Evolutionary conservation across 2,329 filamentous ascomycete genomes (phyloP).

Genomic region (Diaporthe sp.): DNA sequence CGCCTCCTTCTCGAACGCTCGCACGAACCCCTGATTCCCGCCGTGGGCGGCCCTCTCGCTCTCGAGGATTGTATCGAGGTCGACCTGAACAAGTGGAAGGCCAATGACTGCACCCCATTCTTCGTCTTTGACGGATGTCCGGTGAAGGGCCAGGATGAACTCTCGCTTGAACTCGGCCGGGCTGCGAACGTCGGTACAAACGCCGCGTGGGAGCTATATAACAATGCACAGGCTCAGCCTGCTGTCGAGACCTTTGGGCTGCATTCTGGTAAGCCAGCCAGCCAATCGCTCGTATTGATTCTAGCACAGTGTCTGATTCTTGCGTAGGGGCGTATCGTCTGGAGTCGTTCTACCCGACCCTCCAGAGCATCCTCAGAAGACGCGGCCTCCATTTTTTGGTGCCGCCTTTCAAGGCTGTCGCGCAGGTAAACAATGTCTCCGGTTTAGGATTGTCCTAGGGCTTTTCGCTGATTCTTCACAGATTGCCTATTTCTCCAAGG

Average conservation of each 20-base stretch:
- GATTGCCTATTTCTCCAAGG: slow-evolving; percentile 77
- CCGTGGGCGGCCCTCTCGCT: slow-evolving; percentile 89
- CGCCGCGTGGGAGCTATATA: slow-evolving; percentile 89
- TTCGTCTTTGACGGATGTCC: slow-evolving; percentile 95
- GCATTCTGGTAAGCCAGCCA: slow-evolving; percentile 73
- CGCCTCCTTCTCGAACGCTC: slow-evolving; percentile 81
- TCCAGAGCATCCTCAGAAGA: slow-evolving; percentile 80
- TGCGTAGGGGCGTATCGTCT: slow-evolving; percentile 77
- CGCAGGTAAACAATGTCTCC: slow-evolving; percentile 74
- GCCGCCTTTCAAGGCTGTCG: slow-evolving; percentile 88
- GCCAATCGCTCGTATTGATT: not conserved
- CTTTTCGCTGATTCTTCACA: slow-evolving; percentile 50
- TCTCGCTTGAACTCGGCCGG: slow-evolving; percentile 73
- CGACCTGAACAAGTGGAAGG: slow-evolving; percentile 80
- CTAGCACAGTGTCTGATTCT: slow-evolving; percentile 38
- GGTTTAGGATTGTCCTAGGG: not conserved
- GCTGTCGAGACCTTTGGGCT: slow-evolving; percentile 88
- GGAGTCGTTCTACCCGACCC: slow-evolving; percentile 80
- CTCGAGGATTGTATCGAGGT: slow-evolving; percentile 81
- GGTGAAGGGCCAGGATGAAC: slow-evolving; percentile 80
- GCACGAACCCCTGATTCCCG: slow-evolving; percentile 89
- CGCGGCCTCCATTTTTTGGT: slow-evolving; percentile 82
- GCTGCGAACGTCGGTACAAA: slow-evolving; percentile 79
- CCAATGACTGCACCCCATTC: slow-evolving; percentile 79
- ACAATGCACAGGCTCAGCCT: slow-evolving; percentile 81